Evolutionary conservation across 805 yeast genomes (phyloP), one percentile per base, ranked within the genome.

Genomic region (Candida rishiriensis): DNA sequence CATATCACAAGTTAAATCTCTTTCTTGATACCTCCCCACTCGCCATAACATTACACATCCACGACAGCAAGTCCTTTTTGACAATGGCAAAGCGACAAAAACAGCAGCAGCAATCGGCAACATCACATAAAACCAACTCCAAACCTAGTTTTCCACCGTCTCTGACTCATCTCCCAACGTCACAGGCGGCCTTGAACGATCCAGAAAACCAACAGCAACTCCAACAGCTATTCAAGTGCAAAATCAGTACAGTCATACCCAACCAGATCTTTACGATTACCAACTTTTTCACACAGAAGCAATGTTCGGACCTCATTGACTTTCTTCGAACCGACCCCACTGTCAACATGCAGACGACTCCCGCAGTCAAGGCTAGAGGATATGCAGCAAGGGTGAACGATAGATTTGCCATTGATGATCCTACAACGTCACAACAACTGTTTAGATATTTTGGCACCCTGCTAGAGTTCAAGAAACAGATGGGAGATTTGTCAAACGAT

Each of bases 361-460:
- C 78, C 2, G 46, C 70, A 42, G 57, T 69, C 10, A 75, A 75
- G 46, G 69, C 75, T 30, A 75, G 67, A 48, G 72, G 69, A 10
- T 80, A 78, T 50, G 85, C 85, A 2, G 76, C 78, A 0, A 61
- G 86, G 33, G 70, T 69, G 36, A 81, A 81, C 50, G 85, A 79
- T 51, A 57, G 86, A 18, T 63, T 68, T 2, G 56, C 69, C 6
- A 47, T 72, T 6, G 59, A 60, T 3, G 81, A 79, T 54, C 43
- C 54, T 9, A 46, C 48, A 0, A 56, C 64, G 0, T 66, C 82
- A 0, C 54, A 55, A 5, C 52, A 57, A 6, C 54, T 79, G 29
- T 78, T 81, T 80, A 41, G 51, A 9, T 72, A 71, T 48, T 59
- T 80, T 17, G 48, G 47, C 13, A 52, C 56, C 3, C 42, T 71